A percentile compares a stretch with the other conserved stretches of the same genome.
These are phyloP conservation scores for Xylaria longipes DNA, from an alignment of 495 filamentous ascomycete species.

Conservation along the genomic window DNA sequence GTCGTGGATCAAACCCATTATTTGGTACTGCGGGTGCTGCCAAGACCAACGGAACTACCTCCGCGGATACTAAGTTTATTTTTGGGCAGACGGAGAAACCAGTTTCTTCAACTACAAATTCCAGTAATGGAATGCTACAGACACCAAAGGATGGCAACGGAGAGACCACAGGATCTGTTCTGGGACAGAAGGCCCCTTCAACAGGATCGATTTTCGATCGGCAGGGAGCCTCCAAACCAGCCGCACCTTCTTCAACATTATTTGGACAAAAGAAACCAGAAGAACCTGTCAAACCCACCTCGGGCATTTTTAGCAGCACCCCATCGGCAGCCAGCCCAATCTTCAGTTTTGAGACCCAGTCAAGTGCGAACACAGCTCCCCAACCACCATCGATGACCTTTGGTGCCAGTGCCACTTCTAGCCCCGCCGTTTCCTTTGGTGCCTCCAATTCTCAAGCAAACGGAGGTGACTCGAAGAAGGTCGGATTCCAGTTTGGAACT, in stretches of 20 bases:
- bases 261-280: not conserved
- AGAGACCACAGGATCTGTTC: constrained; percentile 1
- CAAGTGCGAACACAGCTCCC: constrained; percentile 13
- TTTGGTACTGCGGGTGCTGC: constrained; percentile 18
- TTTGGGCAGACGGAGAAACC: constrained; percentile 30
- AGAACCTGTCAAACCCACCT: constrained; percentile 11
- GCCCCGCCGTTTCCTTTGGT: constrained; percentile 19
- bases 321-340: constrained; percentile 26
- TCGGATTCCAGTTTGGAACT: constrained; percentile 35
- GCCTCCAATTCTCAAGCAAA: constrained; percentile 24
- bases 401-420: constrained; percentile 22
- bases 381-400: constrained; percentile 31
- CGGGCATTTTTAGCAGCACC: constrained; percentile 29
- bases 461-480: constrained; percentile 28
- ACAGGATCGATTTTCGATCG: constrained; percentile 40
- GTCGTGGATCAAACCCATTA: constrained; percentile 17
- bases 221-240: constrained; percentile 29
- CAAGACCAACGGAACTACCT: constrained; percentile 31
- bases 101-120: constrained; percentile 25
- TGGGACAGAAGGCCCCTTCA: constrained; percentile 10
- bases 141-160: constrained; percentile 20
- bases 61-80: constrained; percentile 32
- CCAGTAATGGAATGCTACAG: constrained; percentile 19
- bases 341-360: constrained; percentile 35
- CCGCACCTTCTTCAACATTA: constrained; percentile 24